Base-by-base conservation (phyloP, 2,329 filamentous ascomycete species). In the Venturia nashicola region DNA sequence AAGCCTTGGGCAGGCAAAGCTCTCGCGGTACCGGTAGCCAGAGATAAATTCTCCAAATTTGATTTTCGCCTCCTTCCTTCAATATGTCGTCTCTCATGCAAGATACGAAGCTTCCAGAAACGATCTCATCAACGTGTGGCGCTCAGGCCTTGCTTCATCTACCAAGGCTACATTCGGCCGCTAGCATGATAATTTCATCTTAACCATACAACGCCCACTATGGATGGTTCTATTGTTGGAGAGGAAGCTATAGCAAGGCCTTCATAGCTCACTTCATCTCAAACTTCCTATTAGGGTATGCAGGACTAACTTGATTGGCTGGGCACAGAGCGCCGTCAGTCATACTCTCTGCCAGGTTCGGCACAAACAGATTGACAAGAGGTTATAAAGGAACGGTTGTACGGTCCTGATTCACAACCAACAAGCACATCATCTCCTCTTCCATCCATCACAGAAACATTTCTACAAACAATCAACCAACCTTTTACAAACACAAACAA, bases 341-440 rank as follows among this genome's bases (percentile, higher is more conserved):
- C 51, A 36, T 57, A n/a, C 8, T 36, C 32, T 36, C 51, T 14
- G 9, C 8, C 12, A 27, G 46, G 9, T 27, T 23, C 39, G 48
- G 48, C 16, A 57, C 27, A 20, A n/a, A n/a, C 32, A 36, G 4
- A 9, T 36, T 14, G 23, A 18, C 23, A 32, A 34, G 23, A 54
- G 18, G 3, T 16, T 57, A 57, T 57, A 57, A 57, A 57, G 51
- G 2, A 11, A 34, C 32, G 16, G 18, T n/a, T 9, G 14, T 36
- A 57, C 32, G 6, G 32, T 11, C 51, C 11, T 12, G 5, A 36
- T 5, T 57, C 14, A 36, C 27, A 57, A 36, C 9, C 39, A 57
- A 34, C 51, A 57, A 57, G 51, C 51, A 57, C 51, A 57, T 36
- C 51, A 57, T 57, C 51, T 57, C 51, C 8, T 57, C 51, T 57